Evolutionary conservation across 768 basidiomycete species (phyloP), one percentile per base, ranked within the genome.

Genomic region (Phlebiopsis gigantea): DNA sequence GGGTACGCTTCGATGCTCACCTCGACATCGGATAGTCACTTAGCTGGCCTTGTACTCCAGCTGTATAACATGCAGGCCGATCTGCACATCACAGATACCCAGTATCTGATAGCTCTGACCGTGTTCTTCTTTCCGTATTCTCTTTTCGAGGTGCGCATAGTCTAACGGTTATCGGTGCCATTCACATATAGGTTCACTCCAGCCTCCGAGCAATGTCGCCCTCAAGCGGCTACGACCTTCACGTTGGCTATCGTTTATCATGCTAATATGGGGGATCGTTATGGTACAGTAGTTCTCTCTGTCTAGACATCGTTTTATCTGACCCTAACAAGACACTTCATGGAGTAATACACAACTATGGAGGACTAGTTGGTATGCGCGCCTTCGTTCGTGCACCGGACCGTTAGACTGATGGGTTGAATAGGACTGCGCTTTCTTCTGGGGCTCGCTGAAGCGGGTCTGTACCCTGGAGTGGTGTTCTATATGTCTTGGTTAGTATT

Each of bases 41-140:
- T 46, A 39, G 57, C 41, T 2, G 24, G 31, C 30, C 39, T 24
- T 7, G 42, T 31, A 29, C 15, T 21, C 8, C 60, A 87, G 85
- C 64, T 89, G 44, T 88, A 87, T 58, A 68, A 76, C 55, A 71
- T 89, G 57, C 79, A 79, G 60, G 61, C 59, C 15, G 82, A 86
- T 62, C 70, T 87, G 43, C 71, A 80, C 29, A 80, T 88, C 25
- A 77, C 75, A 5, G 81, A 87, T 63, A 78, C 72, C 46, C 85
- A 87, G 63, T 88, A 88, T 65, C 73, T 87, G 28, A 74, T 85
- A 53, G 83, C 84, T 4, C 72, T 88, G 49, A 86, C 85, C 4
- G 77, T 88, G 3, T 90, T 91, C 75, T 91, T 89, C 72, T 84
- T 88, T 56, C 83, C 84, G 8, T 90, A 85, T 66, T 75, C 87